phyloP scores from a whole-genome alignment of 352 stramenopile species.

The Phytophthora chlamydospora region DNA sequence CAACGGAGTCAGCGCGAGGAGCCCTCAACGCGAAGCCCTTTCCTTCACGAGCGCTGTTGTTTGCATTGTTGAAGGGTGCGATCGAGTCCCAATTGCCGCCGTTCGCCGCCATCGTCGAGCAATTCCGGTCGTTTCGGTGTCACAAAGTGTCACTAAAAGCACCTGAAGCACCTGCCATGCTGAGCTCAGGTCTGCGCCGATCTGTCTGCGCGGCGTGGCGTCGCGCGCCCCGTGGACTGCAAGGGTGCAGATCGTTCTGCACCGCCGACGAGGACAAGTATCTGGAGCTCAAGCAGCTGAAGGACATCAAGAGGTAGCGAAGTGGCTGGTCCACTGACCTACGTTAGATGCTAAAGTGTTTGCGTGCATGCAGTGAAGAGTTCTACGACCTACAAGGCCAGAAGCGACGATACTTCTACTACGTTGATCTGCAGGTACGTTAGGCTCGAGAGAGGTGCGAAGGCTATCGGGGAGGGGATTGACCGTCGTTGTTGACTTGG shows the following conservation, averaged over 20 bases:
- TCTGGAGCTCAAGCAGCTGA: constrained; percentile 75
- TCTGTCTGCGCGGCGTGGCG: constrained; percentile 16
- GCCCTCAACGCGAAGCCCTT: constrained; percentile 13
- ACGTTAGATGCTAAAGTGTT: constrained; percentile 1
- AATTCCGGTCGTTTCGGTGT: constrained; percentile 1
- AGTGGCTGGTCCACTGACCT: not conserved
- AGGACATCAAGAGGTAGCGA: constrained; percentile 79
- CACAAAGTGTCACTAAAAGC: constrained; percentile 7
- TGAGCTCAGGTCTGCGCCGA: constrained; percentile 6
- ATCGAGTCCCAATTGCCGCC: constrained; percentile 16
- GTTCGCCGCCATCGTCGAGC: constrained; percentile 12
- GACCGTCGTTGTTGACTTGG: constrained; percentile 3
- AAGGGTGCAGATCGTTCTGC: constrained; percentile 16
- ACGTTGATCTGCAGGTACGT: constrained; percentile 77
- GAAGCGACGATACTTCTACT: constrained; percentile 83
- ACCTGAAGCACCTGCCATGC: not conserved
- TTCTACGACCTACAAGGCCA: constrained; percentile 78
- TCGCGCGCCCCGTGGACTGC: constrained; percentile 2
- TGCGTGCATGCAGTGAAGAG: constrained; percentile 41
- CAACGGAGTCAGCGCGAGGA: not conserved
- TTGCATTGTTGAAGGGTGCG: not conserved
- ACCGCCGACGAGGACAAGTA: constrained; percentile 70
- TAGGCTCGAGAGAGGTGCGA: not conserved
- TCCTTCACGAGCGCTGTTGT: constrained; percentile 10
- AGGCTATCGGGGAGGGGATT: not conserved